Conservation (phyloP, 805 yeast genomes). For the Kodamaea sagamina region DNA sequence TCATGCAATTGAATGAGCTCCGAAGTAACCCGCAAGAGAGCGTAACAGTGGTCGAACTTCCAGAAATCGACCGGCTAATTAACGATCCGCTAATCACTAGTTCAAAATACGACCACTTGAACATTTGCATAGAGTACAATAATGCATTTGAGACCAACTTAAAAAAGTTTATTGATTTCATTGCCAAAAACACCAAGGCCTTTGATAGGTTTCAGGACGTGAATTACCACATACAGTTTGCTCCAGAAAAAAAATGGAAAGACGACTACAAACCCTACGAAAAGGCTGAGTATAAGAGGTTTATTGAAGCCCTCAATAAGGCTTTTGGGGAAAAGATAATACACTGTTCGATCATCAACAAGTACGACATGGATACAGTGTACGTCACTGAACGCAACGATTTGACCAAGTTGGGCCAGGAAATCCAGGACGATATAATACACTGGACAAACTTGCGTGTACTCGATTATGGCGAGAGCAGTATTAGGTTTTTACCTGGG, state of each 20-base stretch:
- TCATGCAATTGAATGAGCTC: conserved; percentile 27
- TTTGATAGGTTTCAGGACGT: conserved; percentile 23
- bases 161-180: conserved; percentile 22
- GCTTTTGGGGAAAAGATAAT: conserved; percentile 30
- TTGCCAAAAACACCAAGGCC: conserved; percentile 18
- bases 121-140: conserved; percentile 35
- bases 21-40: conserved; percentile 19
- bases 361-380: conserved; percentile 35
- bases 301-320: conserved; percentile 24
- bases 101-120: conserved; percentile 23
- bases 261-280: conserved; percentile 28
- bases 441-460: conserved; percentile 36
- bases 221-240: conserved; percentile 39
- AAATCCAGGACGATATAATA: conserved; percentile 37
- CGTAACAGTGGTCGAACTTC: conserved; percentile 21
- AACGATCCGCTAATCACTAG: conserved; percentile 15
- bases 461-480: conserved; percentile 41
- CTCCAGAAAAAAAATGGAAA: conserved; percentile 32
- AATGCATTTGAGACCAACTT: conserved; percentile 29
- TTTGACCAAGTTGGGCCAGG: conserved; percentile 34
- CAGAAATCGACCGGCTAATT: conserved; percentile 20
- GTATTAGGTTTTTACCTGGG: conserved; percentile 41
- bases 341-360: conserved; percentile 42
- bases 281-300: conserved; percentile 25
- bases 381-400: conserved; percentile 38